Base-by-base conservation (phyloP, 345 rosid species). In the Reutealis trisperma region DNA sequence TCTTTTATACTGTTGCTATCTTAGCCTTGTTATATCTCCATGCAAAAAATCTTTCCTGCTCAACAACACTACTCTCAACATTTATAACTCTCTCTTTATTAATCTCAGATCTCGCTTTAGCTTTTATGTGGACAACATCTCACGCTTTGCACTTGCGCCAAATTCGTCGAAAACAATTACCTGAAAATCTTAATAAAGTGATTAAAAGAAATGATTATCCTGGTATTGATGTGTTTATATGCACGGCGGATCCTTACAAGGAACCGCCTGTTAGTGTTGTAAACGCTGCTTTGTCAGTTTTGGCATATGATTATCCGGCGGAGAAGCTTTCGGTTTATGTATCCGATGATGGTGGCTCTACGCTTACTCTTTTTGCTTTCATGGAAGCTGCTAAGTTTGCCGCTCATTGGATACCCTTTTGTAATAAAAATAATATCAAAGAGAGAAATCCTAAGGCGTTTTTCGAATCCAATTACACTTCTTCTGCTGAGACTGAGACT, bases 241-340 rank as follows among this genome's bases (percentile, higher is more conserved):
- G 97, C 72, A 80, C 83, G 11, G 83, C 83, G 1, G 83, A 80
- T 75, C 83, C 83, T 1, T 44, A 37, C 11, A 80, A 75, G 63
- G 83, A 80, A 61, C 83, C 83, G 13, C 83, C 83, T 1, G 63
- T 75, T 0, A 75, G 81, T 65, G 93, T 89, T 45, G 94, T 86
- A 62, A 92, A 90, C 82, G 90, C 97, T 2, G 92, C 87, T 10
- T 80, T 94, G 63, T 94, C 98, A 0, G 91, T 87, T 62, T 81
- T 94, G 93, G 92, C 90, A 0, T 94, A 88, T 24, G 91, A 91
- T 19, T 94, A 94, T 79, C 98, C 97, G 5, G 18, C 84, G 4
- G 87, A 90, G 68, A 94, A 89, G 84, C 19, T 91, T 27, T 87
- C 97, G 6, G 86, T 94, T 21, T 94, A 63, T 47, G 68, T 80